Conservation (phyloP, 768 basidiomycete genomes). For the Tylopilus sp. region DNA sequence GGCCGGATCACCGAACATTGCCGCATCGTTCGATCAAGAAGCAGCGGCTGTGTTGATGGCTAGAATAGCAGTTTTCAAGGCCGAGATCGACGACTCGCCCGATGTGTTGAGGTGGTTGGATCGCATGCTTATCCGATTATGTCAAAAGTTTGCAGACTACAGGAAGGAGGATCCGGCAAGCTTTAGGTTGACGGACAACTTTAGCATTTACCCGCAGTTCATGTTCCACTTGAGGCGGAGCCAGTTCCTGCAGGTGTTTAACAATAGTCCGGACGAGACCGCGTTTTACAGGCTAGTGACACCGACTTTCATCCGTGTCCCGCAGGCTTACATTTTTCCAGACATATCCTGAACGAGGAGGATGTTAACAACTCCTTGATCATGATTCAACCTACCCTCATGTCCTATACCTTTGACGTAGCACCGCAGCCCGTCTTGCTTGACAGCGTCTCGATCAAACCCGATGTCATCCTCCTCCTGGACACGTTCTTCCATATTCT, state of each 20-base stretch:
- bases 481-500: slow-evolving; percentile 99
- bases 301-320: neutral
- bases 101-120: slow-evolving; percentile 97
- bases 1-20: slow-evolving; percentile 91
- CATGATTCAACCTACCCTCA: slow-evolving; percentile 99
- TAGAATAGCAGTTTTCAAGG: slow-evolving; percentile 98
- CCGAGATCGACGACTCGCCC: slow-evolving; percentile 96
- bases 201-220: slow-evolving; percentile 99
- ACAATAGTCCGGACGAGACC: slow-evolving; percentile 99
- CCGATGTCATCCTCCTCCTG: slow-evolving; percentile 91
- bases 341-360: slow-evolving; percentile 93
- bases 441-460: slow-evolving; percentile 96
- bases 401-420: slow-evolving; percentile 95
- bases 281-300: slow-evolving; percentile 85
- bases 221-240: slow-evolving; percentile 98
- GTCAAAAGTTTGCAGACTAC: slow-evolving; percentile 99
- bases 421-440: slow-evolving; percentile 91
- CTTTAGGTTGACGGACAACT: slow-evolving; percentile 92
- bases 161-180: slow-evolving; percentile 95
- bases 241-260: slow-evolving; percentile 99
- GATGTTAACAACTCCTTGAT: slow-evolving; percentile 99
- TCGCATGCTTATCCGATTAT: slow-evolving; percentile 95
- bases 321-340: slow-evolving; percentile 29
- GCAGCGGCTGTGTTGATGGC: slow-evolving; percentile 98
- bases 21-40: slow-evolving; percentile 96